These are phyloP conservation scores for Lasiosphaeris hirsuta DNA, from an alignment of 495 filamentous ascomycete genomes.

Conservation along the genomic window DNA sequence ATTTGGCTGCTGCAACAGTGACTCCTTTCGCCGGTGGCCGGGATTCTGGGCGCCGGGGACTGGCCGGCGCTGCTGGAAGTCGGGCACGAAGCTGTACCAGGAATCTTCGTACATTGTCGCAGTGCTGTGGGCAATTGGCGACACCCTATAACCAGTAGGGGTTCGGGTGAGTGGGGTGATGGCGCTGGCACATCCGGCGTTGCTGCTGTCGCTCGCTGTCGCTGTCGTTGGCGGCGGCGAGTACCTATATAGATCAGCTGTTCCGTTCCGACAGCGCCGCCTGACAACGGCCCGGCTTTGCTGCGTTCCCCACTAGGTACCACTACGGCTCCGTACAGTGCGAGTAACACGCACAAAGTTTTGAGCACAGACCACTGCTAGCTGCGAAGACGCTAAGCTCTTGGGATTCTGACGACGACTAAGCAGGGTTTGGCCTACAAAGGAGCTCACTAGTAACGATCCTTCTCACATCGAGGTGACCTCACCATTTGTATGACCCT, in stretches of 20 bases:
- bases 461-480: slow-evolving; percentile 3
- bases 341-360: neutral
- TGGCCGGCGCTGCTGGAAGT: slow-evolving; percentile 40
- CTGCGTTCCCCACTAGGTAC: neutral
- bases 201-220: neutral
- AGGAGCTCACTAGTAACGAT: neutral
- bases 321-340: slow-evolving; percentile 2
- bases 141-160: neutral
- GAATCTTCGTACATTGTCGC: slow-evolving; percentile 68
- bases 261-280: neutral
- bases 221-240: too few relatives aligned
- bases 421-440: slow-evolving; percentile 1
- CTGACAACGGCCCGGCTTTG: neutral
- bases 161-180: neutral
- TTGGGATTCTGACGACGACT: neutral
- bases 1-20: slow-evolving; percentile 65
- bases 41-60: slow-evolving; percentile 32
- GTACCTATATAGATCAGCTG: slow-evolving; percentile 3
- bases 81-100: slow-evolving; percentile 65
- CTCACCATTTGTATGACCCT: neutral
- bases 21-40: slow-evolving; percentile 58
- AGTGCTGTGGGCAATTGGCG: neutral
- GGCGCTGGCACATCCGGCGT: neutral
- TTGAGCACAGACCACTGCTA: neutral
- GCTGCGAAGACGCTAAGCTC: slow-evolving; percentile 1